Conservation (phyloP, 2,329 filamentous ascomycete genomes). For the Phialocephala sp. region DNA sequence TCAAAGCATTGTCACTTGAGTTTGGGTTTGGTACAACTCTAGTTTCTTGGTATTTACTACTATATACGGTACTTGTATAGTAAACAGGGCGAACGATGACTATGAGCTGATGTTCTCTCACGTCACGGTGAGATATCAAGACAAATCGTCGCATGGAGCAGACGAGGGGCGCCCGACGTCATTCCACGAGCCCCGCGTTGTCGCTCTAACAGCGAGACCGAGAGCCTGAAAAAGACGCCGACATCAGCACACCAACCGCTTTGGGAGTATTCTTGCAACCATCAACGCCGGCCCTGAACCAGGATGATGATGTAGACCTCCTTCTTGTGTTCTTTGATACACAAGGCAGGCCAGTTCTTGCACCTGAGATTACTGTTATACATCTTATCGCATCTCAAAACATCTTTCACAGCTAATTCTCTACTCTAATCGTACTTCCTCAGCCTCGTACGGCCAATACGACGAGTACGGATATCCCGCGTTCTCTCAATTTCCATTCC, state of each 20-base stretch:
- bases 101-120: background rate
- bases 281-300: conserved; percentile 2
- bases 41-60: too few relatives aligned
- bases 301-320: conserved; percentile 8
- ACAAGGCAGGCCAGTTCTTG: background rate
- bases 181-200: background rate
- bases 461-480: background rate
- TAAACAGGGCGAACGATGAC: too few relatives aligned
- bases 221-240: conserved; percentile 1
- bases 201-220: background rate
- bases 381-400: background rate
- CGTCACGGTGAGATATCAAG: background rate
- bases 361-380: background rate
- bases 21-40: too few relatives aligned
- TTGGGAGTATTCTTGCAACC: background rate
- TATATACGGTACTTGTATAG: too few relatives aligned
- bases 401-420: background rate
- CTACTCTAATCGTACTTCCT: background rate
- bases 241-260: background rate
- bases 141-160: background rate
- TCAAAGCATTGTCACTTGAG: background rate
- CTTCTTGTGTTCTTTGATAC: background rate
- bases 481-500: background rate
- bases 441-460: conserved; percentile 2
- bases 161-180: background rate